A percentile compares a stretch with the other conserved stretches of the same genome.
These are phyloP conservation scores for Achaetomium macrosporum DNA, from an alignment of 2,329 filamentous ascomycete species.

Conservation along the genomic window DNA sequence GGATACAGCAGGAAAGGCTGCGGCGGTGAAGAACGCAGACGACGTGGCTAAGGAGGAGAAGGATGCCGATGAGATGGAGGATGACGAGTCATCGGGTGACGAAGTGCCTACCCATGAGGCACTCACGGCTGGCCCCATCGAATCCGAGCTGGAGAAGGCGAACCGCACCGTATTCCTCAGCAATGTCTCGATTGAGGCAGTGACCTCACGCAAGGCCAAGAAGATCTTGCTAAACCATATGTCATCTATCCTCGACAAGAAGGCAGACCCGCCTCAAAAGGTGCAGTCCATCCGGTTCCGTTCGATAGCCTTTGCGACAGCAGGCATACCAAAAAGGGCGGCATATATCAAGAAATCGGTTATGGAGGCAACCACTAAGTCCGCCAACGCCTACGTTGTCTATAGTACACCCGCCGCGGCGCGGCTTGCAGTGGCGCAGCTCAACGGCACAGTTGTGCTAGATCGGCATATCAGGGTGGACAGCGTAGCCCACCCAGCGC, in stretches of 20 bases:
- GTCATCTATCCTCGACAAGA: slow-evolving; percentile 60
- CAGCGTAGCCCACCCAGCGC: slow-evolving; percentile 78
- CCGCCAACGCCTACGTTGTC: slow-evolving; percentile 90
- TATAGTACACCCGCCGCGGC: slow-evolving; percentile 72
- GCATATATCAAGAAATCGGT: slow-evolving; percentile 86
- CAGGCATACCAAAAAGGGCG: slow-evolving; percentile 81
- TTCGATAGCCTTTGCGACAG: slow-evolving; percentile 77
- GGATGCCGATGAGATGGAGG: slow-evolving; percentile 36
- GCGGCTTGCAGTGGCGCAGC: slow-evolving; percentile 64
- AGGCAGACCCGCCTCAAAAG: slow-evolving; percentile 56
- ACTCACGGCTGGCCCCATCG: slow-evolving; percentile 47
- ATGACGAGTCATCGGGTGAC: slow-evolving; percentile 34
- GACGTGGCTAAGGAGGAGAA: slow-evolving; percentile 32
- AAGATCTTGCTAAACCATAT: slow-evolving; percentile 73
- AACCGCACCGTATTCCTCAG: slow-evolving; percentile 86
- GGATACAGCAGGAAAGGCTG: slow-evolving; percentile 24
- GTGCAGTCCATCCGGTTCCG: slow-evolving; percentile 91
- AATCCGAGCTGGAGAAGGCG: slow-evolving; percentile 72
- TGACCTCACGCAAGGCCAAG: slow-evolving; percentile 75
- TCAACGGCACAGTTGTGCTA: slow-evolving; percentile 81
- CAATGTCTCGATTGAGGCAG: slow-evolving; percentile 79
- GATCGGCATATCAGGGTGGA: slow-evolving; percentile 88
- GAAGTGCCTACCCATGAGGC: slow-evolving; percentile 52
- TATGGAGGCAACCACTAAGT: slow-evolving; percentile 86
- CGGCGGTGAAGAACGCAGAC: slow-evolving; percentile 33